phyloP scores from a whole-genome alignment of 75 land plant genomes.

The Chamaecyparis obtusa region DNA sequence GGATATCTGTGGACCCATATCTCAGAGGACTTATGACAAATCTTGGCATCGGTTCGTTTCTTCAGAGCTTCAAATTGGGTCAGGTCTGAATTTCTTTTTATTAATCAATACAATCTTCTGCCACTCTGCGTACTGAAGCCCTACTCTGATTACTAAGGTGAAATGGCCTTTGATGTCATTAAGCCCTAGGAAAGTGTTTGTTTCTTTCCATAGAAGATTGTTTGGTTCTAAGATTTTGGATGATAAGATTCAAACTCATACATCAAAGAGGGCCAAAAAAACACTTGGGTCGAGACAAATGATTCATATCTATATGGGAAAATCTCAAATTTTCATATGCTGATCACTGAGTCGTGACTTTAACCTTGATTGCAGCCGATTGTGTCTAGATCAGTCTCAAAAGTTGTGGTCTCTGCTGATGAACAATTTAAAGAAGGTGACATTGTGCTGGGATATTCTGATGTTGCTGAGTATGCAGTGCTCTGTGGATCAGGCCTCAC shows the following conservation, averaged over 20 bases:
- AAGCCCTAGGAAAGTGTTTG: neutral
- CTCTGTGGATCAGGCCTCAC: neutral
- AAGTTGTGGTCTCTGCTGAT: slow-evolving; percentile 26
- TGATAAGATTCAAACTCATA: neutral
- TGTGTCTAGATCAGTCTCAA: neutral
- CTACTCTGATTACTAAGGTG: neutral
- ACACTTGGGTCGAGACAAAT: too few species aligned
- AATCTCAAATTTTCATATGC: neutral
- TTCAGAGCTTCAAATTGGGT: neutral
- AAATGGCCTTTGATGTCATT: too few species aligned
- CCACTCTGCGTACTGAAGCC: too few species aligned
- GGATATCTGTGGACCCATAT: slow-evolving; percentile 34
- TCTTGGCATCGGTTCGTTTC: neutral
- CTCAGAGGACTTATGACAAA: slow-evolving; percentile 16
- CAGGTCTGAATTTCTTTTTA: neutral
- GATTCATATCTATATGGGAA: neutral
- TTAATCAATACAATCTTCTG: too few species aligned
- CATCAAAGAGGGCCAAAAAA: neutral
- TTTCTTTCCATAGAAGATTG: too few species aligned
- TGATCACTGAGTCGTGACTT: neutral
- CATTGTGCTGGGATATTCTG: slow-evolving; percentile 13
- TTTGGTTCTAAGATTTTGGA: neutral
- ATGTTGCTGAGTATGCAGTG: neutral
- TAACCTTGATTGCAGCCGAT: slow-evolving; percentile 22
- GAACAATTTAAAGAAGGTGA: slow-evolving; percentile 25